phyloP scores from a whole-genome alignment of 2,329 filamentous ascomycete genomes.

The Purpureocillium takamizusanense region DNA sequence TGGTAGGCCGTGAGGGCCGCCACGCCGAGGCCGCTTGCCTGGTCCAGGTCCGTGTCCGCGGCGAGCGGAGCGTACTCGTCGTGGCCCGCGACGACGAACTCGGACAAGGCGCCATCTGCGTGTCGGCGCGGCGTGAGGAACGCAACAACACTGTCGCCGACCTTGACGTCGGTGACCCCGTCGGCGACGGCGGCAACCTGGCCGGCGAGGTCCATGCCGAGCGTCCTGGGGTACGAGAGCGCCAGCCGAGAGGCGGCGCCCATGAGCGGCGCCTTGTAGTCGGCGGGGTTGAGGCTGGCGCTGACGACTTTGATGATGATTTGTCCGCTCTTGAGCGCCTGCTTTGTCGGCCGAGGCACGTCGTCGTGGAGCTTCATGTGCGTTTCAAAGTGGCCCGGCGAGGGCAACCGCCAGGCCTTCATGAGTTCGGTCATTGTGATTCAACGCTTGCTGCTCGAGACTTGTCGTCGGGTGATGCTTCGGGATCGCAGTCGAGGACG shows the following conservation, averaged over 20 bases:
- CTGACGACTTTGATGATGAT: conserved; percentile 34
- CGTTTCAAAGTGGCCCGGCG: conserved; percentile 15
- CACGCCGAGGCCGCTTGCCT: conserved; percentile 33
- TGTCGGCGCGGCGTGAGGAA: conserved; percentile 14
- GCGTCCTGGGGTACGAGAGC: conserved; percentile 28
- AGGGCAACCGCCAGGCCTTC: conserved; percentile 18
- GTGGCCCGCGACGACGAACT: conserved; percentile 28
- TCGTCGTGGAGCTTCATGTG: conserved; percentile 13
- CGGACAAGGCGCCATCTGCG: conserved; percentile 30
- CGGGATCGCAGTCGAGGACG: too few species aligned
- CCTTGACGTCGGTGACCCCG: conserved; percentile 17
- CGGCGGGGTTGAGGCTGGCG: conserved; percentile 37
- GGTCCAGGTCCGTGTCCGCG: conserved; percentile 25
- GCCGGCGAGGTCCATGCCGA: conserved; percentile 43
- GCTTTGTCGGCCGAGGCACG: conserved; percentile 2
- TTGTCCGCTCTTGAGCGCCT: conserved; percentile 16
- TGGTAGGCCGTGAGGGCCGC: conserved; percentile 41
- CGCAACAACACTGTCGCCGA: conserved; percentile 36
- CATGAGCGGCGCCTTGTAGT: conserved; percentile 38
- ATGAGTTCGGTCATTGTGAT: conserved; percentile 12
- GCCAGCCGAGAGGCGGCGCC: conserved; percentile 24
- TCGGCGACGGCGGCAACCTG: conserved; percentile 27
- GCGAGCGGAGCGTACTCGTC: conserved; percentile 29
- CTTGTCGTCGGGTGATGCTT: too few species aligned
- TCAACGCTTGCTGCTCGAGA: too few species aligned